These are phyloP conservation scores for Castanopsis chinensis DNA, from an alignment of 306 rosid genomes.

Conservation along the genomic window DNA sequence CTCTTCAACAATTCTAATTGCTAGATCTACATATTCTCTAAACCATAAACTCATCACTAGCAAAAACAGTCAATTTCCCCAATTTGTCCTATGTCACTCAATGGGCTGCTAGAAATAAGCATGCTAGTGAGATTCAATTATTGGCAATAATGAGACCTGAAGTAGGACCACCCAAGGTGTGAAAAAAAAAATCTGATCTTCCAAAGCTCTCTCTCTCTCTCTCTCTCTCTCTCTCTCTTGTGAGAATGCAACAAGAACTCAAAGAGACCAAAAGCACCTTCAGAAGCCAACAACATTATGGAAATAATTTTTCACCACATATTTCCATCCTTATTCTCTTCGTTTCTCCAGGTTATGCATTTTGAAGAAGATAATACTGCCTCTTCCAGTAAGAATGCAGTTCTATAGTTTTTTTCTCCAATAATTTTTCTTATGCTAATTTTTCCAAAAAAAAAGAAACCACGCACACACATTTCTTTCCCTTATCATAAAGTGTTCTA, in stretches of 20 bases:
- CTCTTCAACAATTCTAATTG: too few species aligned
- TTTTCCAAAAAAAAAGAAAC: not conserved
- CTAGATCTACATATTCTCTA: too few species aligned
- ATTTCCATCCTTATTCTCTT: not conserved
- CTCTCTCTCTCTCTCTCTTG: not conserved
- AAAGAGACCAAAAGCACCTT: not conserved
- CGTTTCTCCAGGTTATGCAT: not conserved
- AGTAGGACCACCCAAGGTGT: not conserved
- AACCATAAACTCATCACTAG: too few species aligned
- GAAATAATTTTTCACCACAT: not conserved
- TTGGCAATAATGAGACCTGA: not conserved
- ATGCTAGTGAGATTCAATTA: not conserved
- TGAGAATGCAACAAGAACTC: not conserved
- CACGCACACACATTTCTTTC: not conserved
- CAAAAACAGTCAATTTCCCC: too few species aligned
- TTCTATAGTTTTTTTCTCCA: not conserved
- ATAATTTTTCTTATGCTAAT: not conserved
- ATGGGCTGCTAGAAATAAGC: too few species aligned
- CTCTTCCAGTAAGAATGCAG: not conserved
- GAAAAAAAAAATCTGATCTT: not conserved
- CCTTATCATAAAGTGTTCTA: not conserved
- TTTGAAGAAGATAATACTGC: not conserved
- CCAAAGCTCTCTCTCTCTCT: not conserved
- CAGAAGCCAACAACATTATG: not conserved
- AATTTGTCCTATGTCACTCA: too few species aligned